These are phyloP conservation scores for Ampelomyces quisqualis DNA, from an alignment of 2,329 filamentous ascomycete genomes.

Conservation along the genomic window DNA sequence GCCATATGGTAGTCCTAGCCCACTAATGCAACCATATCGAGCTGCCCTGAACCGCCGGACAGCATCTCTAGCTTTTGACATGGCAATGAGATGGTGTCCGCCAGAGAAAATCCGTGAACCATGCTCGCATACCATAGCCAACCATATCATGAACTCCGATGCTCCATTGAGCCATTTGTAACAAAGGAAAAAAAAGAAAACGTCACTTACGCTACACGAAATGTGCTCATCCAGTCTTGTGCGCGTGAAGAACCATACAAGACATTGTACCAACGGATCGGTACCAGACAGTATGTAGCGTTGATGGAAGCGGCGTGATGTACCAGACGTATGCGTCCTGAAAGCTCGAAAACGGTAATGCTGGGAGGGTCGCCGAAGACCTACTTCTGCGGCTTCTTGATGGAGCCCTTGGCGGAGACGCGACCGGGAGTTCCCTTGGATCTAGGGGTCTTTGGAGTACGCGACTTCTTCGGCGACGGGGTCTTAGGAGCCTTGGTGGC, in stretches of 20 bases:
- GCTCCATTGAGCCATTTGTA: background rate
- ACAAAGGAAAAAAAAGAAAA: background rate
- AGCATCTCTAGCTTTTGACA: background rate
- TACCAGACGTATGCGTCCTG: background rate
- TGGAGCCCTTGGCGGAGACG: constrained; percentile 24
- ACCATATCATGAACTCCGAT: background rate
- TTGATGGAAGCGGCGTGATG: background rate
- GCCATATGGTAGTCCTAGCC: too few relatives aligned
- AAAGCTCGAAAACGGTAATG: too few relatives aligned
- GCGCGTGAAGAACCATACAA: background rate
- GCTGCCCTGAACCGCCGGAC: background rate
- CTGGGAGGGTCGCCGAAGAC: background rate
- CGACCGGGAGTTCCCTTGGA: constrained; percentile 11
- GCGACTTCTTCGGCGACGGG: constrained; percentile 4
- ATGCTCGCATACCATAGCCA: too few relatives aligned
- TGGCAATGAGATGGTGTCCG: constrained; percentile 1
- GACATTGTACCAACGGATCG: background rate
- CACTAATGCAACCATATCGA: background rate
- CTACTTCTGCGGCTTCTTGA: constrained; percentile 29
- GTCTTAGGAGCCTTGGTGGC: constrained; percentile 10
- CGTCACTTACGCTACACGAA: background rate
- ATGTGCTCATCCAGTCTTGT: background rate
- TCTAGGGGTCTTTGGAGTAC: constrained; percentile 11
- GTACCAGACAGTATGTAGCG: background rate
- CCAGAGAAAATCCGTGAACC: too few relatives aligned